Base-by-base conservation (phyloP, 2,329 filamentous ascomycete species). In the Trichoderma arundinaceum region DNA sequence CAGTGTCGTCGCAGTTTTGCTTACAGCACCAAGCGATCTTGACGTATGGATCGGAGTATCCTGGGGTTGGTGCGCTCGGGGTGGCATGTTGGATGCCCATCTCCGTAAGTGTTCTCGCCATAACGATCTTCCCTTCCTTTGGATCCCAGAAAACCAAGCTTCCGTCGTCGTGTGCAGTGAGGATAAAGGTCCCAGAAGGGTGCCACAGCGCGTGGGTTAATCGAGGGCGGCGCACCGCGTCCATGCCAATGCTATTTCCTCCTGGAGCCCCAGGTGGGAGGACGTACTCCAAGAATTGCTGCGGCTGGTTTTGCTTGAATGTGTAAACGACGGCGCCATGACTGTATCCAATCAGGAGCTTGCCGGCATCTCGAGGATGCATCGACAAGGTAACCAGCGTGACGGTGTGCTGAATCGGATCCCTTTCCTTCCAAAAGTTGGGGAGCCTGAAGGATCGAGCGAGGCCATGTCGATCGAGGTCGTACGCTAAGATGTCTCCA, bases 61-160 rank as follows among this genome's bases (percentile, higher is more conserved):
- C 83, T 48, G 88, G 80, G 0, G 82, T 82, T 1, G 82, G 83
- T 3, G 83, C 78, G 1, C 79, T 71, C 13, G 82, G 75, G 0
- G 83, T 83, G 2, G 90, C 88, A 68, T 89, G 85, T 71, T 97
- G 86, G 63, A 98, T 82, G 71, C 92, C 86, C 4, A 86, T 86
- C 65, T 92, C 87, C 64, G 89, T 86, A 38, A 97, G 77, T 0
- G 92, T 97, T 71, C 95, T 84, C 4, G 94, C 94, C 82, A 92
- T 88, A 7, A 99, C 80, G 43, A 96, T 81, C 65, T 91, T 88
- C 7, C 92, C 92, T 74, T 98, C 94, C 72, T 93, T 96, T 0
- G 90, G 82, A 76, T 99, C 95, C 94, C 94, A 99, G 71, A 98
- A 90, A 0, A 96, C 94, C 53, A 99, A 81, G 71, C 92, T 97